Evolutionary conservation across 305 asterid genomes (phyloP).

Genomic region (Rubia balearica): DNA sequence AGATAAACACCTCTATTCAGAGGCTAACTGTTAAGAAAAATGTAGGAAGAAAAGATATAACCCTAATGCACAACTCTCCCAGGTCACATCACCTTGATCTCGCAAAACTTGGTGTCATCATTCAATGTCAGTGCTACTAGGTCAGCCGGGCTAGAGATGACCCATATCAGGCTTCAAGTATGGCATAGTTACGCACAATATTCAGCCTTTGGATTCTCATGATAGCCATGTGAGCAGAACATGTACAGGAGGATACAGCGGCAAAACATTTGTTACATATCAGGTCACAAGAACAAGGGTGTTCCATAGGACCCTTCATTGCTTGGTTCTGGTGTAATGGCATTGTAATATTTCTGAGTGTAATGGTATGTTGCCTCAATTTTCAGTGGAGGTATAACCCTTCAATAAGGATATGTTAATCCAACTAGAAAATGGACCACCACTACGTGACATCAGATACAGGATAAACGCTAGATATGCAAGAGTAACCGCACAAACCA

Average conservation of each 20-base stretch:
- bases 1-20: slow-evolving; percentile 10
- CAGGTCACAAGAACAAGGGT: neutral
- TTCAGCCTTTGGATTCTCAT: neutral
- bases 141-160: slow-evolving; percentile 13
- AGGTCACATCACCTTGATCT: slow-evolving; percentile 11
- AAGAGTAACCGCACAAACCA: slow-evolving; percentile 48
- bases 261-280: neutral
- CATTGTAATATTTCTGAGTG: neutral
- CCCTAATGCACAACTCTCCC: slow-evolving; percentile 4
- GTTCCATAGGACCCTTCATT: neutral
- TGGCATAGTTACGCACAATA: slow-evolving; percentile 4
- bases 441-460: slow-evolving; percentile 59
- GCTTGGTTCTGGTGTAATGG: slow-evolving; percentile 1
- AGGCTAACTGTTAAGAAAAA: neutral
- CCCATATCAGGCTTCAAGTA: slow-evolving; percentile 1
- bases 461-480: slow-evolving; percentile 58
- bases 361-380: slow-evolving; percentile 18
- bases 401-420: slow-evolving; percentile 30
- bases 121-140: neutral
- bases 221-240: neutral
- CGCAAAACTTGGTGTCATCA: neutral
- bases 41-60: neutral
- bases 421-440: slow-evolving; percentile 39
- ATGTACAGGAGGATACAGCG: neutral
- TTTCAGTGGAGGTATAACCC: slow-evolving; percentile 30